Base-by-base conservation (phyloP, 495 filamentous ascomycete species). In the Podospora appendiculata region DNA sequence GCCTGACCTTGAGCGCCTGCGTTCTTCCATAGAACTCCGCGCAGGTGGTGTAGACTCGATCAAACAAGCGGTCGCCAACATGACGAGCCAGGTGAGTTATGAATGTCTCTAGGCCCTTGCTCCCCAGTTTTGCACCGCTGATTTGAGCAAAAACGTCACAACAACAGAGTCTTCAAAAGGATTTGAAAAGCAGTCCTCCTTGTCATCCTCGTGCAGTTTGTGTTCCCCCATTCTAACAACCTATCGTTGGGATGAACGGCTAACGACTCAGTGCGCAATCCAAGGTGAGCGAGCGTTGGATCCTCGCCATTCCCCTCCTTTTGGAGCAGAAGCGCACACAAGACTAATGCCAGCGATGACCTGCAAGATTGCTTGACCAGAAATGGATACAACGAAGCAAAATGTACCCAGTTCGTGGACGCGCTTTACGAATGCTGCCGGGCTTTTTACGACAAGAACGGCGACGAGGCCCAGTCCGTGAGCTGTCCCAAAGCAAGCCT, bases 351-450 rank as follows among this genome's bases (percentile, higher is more conserved):
- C 43, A 45, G 9, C 13, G 5, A 45, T 38, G 17, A 25, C 50
- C 14, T 43, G 39, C 38, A 56, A 93, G 90, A 85, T 53, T 98
- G 93, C 61, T 69, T 98, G 41, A 77, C 72, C 47, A 95, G 83
- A 70, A 89, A 88, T 62, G 84, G 82, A n/a, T 96, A 86, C 67
- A 75, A 94, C 41, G 90, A 99, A 74, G 81, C 80, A 19, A 94
- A 85, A 62, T 99, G 93, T 69, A 75, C 81, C 55, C 65, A 76
- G 10, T 76, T 93, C 59, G 80, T 99, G 45, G 86, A 96, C 64
- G 87, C 89, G n/a, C 72, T 99, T 18, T 99, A 97, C 65, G 85
- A 93, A 62, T 99, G 93, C 66, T 99, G 93, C 69, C 84, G 90
- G 56, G 74, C 78, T 33, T 95, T 99, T 68, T 97, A 99, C 70